These are phyloP conservation scores for Trypanosomatidae sp. DNA, from an alignment of 208 protist species.

Conservation along the genomic window DNA sequence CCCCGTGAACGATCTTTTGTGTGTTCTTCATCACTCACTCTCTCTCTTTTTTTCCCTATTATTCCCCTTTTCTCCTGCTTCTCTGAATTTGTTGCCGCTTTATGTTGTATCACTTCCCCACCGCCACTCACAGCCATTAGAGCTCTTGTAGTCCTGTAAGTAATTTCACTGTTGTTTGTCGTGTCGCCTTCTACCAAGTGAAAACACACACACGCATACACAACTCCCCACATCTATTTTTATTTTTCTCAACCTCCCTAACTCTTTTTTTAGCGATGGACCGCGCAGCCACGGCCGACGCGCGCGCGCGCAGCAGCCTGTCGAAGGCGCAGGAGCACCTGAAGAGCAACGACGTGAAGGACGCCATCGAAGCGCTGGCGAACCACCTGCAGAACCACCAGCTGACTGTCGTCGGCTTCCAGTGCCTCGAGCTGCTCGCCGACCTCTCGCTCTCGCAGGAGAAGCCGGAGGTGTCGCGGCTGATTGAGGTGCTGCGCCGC, in stretches of 20 bases:
- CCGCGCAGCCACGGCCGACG: conserved; percentile 32
- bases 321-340: conserved; percentile 61
- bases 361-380: conserved; percentile 50
- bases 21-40: no score
- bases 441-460: conserved; percentile 57
- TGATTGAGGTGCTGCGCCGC: conserved; percentile 32
- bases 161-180: no score
- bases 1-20: no score
- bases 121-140: no score
- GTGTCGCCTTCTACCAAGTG: no score
- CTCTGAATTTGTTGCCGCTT: no score
- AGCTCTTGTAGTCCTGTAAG: no score
- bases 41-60: no score
- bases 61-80: no score
- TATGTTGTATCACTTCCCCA: no score
- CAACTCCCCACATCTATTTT: not conserved
- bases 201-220: no score
- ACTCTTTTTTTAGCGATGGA: conserved; percentile 6
- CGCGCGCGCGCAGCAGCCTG: conserved; percentile 41
- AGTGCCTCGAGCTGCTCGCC: conserved; percentile 56
- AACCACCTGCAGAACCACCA: conserved; percentile 29
- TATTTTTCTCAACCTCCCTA: not conserved
- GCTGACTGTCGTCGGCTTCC: conserved; percentile 38
- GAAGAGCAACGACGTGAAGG: conserved; percentile 38
- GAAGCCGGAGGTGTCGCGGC: conserved; percentile 20